phyloP scores from a whole-genome alignment of 2,329 filamentous ascomycete genomes.

The Fusarium tricinctum region DNA sequence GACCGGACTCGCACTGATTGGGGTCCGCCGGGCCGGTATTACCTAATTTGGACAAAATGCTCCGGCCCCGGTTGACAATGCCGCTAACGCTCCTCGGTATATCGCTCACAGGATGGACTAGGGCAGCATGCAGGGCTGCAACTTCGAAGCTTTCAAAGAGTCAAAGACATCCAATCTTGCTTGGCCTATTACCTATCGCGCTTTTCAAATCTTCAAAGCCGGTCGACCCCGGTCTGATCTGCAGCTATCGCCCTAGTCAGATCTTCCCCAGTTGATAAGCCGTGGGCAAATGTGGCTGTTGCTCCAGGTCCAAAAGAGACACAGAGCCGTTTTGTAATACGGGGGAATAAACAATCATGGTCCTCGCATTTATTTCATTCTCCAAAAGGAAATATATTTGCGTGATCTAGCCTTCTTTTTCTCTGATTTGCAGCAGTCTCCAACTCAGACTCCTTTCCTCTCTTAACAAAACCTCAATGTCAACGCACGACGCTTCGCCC shows the following conservation, averaged over 20 bases:
- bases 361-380: background rate
- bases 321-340: conserved; percentile 8
- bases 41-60: conserved; percentile 1
- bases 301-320: conserved; percentile 1
- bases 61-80: conserved; percentile 10
- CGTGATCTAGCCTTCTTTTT: background rate
- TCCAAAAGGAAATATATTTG: background rate
- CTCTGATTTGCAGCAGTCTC: background rate
- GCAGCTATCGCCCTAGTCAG: conserved; percentile 6
- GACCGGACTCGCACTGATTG: background rate
- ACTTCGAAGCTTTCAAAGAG: no score
- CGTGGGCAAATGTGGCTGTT: conserved; percentile 2
- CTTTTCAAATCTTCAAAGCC: background rate
- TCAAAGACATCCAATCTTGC: background rate
- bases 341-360: background rate
- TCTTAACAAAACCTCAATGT: background rate
- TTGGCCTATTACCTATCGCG: no score
- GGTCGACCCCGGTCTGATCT: conserved; percentile 18
- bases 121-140: background rate
- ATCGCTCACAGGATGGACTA: background rate
- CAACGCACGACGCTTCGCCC: background rate
- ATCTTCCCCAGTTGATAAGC: conserved; percentile 13
- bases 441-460: background rate
- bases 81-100: conserved; percentile 6
- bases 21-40: conserved; percentile 3